Base-by-base conservation (phyloP, 2,329 filamentous ascomycete species). In the Penicillium occitanis region DNA sequence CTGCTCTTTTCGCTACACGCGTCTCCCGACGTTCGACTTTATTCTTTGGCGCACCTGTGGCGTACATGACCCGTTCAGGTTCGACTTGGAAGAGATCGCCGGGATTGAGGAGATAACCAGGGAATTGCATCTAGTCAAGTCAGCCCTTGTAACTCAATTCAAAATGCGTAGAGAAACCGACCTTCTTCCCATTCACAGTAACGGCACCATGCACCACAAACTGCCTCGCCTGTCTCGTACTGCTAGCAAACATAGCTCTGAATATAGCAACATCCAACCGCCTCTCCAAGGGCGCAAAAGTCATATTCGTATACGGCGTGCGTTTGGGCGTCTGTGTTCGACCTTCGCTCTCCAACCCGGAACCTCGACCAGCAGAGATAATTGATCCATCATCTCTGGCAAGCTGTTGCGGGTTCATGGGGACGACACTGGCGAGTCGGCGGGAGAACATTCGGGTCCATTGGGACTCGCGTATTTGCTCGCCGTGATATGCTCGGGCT, bases 41-140 rank as follows among this genome's bases (percentile, higher is more conserved):
- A 59, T 84, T 78, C 79, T 93, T 95, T 59, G 87, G 86, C 30
- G 86, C 85, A 66, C 95, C 95, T 0, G 93, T 97, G 40, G 92
- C 94, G 73, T 86, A 93, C 79, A 99, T 85, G 65, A 99, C 95
- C 72, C 90, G 88, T 46, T 97, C 92, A 42, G 91, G 85, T 22
- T 97, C 91, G 72, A 99, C 94, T 77, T 96, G 92, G 84, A 99
- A 99, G 88, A 99, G 92, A 77, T 99, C 95, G 71, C 95, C 95
- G 2, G 95, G 96, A 78, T 99, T 99, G 46, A 99, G 86, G 70
- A 93, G 88, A 78, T 99, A 99, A 64, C 92, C 91, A 8, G 95
- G 93, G 75, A 95, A 91, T 69, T 86, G 85, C 91, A 98, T 97
- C 94, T 97, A 63, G 30, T 64, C 70, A 25, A 30, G 30, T 33